Conservation (phyloP, 208 protist genomes). For the Leptomonas seymouri region DNA sequence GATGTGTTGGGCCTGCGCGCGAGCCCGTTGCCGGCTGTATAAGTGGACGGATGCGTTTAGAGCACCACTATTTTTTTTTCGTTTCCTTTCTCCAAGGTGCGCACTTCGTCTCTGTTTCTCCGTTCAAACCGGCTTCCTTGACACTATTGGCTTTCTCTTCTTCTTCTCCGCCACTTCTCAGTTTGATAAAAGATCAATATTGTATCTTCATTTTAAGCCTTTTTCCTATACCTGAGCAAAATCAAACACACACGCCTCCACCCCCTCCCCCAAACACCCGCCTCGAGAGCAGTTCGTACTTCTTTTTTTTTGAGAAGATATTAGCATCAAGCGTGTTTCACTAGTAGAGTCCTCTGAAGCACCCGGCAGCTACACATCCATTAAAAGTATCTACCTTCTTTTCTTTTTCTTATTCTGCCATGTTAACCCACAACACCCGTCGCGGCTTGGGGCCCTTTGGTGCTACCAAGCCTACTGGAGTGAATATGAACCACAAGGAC, state of each 20-base stretch:
- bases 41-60: too few relatives aligned
- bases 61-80: too few relatives aligned
- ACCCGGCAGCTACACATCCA: too few relatives aligned
- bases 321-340: not conserved
- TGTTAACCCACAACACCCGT: conserved; percentile 35
- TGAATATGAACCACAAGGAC: conserved; percentile 85
- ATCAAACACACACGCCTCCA: too few relatives aligned
- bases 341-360: too few relatives aligned
- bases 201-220: conserved; percentile 17
- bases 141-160: not conserved
- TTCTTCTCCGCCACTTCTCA: not conserved
- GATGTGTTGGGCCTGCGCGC: too few relatives aligned
- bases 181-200: conserved; percentile 16
- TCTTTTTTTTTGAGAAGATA: conserved; percentile 18
- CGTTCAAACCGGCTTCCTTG: too few relatives aligned
- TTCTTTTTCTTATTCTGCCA: not conserved
- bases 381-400: not conserved
- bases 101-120: too few relatives aligned
- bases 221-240: conserved; percentile 25
- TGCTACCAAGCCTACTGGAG: conserved; percentile 69
- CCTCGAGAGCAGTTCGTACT: not conserved
- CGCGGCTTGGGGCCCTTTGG: conserved; percentile 52
- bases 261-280: not conserved
- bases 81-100: too few relatives aligned
- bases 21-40: too few relatives aligned